Evolutionary conservation across 306 rosid species (phyloP), one percentile per base, ranked within the genome.

Genomic region (Abrus pulchellus): DNA sequence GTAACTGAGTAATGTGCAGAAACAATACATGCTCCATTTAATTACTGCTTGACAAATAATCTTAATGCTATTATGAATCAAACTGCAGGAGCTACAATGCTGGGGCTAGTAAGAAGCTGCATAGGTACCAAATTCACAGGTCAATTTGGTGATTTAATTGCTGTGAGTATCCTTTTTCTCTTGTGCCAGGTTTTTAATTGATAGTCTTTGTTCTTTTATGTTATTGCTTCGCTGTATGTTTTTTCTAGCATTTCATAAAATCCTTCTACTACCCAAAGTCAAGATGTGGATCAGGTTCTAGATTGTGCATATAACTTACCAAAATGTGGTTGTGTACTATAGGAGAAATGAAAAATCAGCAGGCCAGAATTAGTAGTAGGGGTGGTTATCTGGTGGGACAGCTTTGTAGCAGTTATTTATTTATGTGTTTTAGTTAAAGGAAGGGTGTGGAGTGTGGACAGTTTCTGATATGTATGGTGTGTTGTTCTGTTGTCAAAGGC

Each of bases 141-240:
- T 77, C 99, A 96, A 83, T 96, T 93, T 47, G 99, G 99, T 53
- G 97, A 96, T 86, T 82, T 96, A 63, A 92, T 96, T 85, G 98
- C 99, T 87, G 99, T 96, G 82, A 93, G 99, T 83, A 68, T 85
- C 62, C 81, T 75, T 61, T 33, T 6, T 67, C 63, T 38, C 78
- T 48, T 20, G 27, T 9, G 80, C 65, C 57, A 55, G 38, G 47
- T 57, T 40, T 43, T 59, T 55, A 65, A 5, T 60, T 45, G 45
- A 13, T 41, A 9, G 14, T 62, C 2, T 41, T 62, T 12, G 54
- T 47, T 74, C 52, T 60, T 84, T 48, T 72, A 28, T 83, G n/a
- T 65, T 57, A 13, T 38, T 55, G n/a, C 76, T 70, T 20, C 38
- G 33, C 67, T 80, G 4, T 44, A 53, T 69, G 43, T 69, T 10